These are phyloP conservation scores for Coprinopsis sp. DNA, from an alignment of 768 basidiomycete species.

Conservation along the genomic window DNA sequence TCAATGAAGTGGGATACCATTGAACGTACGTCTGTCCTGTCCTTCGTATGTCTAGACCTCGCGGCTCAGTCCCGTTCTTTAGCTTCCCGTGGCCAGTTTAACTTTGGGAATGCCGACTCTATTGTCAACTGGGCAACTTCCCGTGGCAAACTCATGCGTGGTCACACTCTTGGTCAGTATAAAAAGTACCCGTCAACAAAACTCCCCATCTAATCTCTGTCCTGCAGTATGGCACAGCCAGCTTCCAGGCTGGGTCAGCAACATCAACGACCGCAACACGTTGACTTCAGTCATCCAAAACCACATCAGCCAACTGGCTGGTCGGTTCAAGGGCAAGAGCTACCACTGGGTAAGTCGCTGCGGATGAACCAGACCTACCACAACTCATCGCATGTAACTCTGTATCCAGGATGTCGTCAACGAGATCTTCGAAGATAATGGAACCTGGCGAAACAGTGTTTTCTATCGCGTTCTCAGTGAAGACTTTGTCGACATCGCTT, in stretches of 20 bases:
- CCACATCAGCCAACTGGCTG: slow-evolving; percentile 34
- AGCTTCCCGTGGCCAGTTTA: slow-evolving; percentile 31
- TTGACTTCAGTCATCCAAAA: slow-evolving; percentile 32
- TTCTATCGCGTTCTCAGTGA: slow-evolving; percentile 39
- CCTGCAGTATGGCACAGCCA: slow-evolving; percentile 24
- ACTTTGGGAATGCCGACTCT: slow-evolving; percentile 29
- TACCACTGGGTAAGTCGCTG: no score
- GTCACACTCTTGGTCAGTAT: slow-evolving; percentile 32
- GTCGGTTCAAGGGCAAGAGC: slow-evolving; percentile 34
- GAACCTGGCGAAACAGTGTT: slow-evolving; percentile 32
- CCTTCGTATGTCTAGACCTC: neutral
- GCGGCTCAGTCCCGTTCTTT: neutral
- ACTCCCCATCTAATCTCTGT: neutral
- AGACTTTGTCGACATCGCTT: slow-evolving; percentile 40
- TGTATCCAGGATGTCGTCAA: slow-evolving; percentile 19
- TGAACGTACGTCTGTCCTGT: slow-evolving; percentile 24
- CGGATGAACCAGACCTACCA: no score
- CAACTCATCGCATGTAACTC: no score
- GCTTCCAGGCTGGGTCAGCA: slow-evolving; percentile 29
- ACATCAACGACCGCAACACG: slow-evolving; percentile 24
- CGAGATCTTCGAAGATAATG: slow-evolving; percentile 43
- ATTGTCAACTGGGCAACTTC: slow-evolving; percentile 39
- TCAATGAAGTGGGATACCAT: slow-evolving; percentile 38
- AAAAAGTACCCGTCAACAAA: neutral
- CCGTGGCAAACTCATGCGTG: slow-evolving; percentile 36